Percentiles rank a stretch among this genome's conserved stretches.
These are phyloP conservation scores for Lepidium sativum DNA, from an alignment of 345 rosid species.

Conservation along the genomic window DNA sequence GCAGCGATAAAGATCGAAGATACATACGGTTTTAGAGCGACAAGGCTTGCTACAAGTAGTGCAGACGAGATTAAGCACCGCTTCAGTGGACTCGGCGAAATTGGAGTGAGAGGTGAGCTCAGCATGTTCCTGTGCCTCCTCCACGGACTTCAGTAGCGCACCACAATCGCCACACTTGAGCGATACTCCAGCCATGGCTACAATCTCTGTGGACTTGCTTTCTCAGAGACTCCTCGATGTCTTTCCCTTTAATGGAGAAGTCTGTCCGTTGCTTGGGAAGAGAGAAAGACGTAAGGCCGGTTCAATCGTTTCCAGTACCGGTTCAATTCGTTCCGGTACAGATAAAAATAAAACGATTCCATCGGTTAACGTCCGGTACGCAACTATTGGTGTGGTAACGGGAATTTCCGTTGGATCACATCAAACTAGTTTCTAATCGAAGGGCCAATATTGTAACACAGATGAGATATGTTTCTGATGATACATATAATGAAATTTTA, in stretches of 20 bases:
- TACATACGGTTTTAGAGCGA: conserved; percentile 81
- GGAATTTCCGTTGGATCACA: neutral
- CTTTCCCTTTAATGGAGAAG: neutral
- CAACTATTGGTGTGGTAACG: no score
- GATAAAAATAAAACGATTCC: no score
- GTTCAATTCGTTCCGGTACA: no score
- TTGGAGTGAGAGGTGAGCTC: conserved; percentile 96
- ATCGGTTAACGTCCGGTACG: no score
- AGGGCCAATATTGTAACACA: neutral
- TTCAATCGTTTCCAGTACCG: conserved; percentile 7
- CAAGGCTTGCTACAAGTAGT: conserved; percentile 75
- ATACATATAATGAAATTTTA: neutral
- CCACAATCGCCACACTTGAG: conserved; percentile 97
- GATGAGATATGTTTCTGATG: neutral
- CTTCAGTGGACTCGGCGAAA: conserved; percentile 93
- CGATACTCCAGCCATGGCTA: conserved; percentile 79
- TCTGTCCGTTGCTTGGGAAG: conserved; percentile 22
- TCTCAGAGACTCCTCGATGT: neutral
- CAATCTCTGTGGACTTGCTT: conserved; percentile 10
- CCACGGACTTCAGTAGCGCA: conserved; percentile 65
- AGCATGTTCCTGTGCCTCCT: conserved; percentile 94
- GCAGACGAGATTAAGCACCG: conserved; percentile 91
- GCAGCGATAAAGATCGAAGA: neutral
- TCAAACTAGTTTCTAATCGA: neutral
- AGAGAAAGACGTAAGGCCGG: conserved; percentile 26